Evolutionary conservation across 805 yeast genomes (phyloP).

Genomic region (Schwanniomyces occidentalis): DNA sequence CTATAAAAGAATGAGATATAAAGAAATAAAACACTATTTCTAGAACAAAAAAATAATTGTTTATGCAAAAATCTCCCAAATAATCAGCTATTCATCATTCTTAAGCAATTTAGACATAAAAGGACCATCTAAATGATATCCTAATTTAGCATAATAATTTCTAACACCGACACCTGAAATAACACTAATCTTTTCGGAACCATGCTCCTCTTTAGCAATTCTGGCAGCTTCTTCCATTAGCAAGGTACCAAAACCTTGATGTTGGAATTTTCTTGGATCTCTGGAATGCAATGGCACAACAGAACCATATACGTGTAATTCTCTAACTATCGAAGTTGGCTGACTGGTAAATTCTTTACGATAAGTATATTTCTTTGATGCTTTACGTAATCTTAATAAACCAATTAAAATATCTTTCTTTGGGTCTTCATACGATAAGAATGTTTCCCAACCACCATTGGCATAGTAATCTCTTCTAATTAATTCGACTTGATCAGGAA

Average conservation of each 20-base stretch:
- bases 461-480: constrained; percentile 96
- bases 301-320: constrained; percentile 94
- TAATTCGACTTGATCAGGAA: constrained; percentile 95
- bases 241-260: constrained; percentile 97
- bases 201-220: constrained; percentile 93
- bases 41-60: too few species aligned
- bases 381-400: constrained; percentile 80
- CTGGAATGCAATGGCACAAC: constrained; percentile 95
- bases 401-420: constrained; percentile 95
- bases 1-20: too few species aligned
- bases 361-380: constrained; percentile 85
- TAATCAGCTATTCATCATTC: constrained; percentile 9
- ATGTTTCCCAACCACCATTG: constrained; percentile 99
- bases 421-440: constrained; percentile 94
- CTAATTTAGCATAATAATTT: constrained; percentile 89
- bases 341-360: constrained; percentile 83
- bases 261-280: constrained; percentile 97
- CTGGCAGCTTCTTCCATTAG: constrained; percentile 98
- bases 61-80: too few species aligned
- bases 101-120: constrained; percentile 77
- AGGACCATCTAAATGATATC: constrained; percentile 93
- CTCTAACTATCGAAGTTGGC: constrained; percentile 93
- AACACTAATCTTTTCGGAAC: constrained; percentile 86
- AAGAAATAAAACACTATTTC: too few species aligned
- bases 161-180: constrained; percentile 98